A percentile compares a stretch with the other conserved stretches of the same genome.
phyloP scores from a whole-genome alignment of 139 green algal species.

The Marvania coccoides region DNA sequence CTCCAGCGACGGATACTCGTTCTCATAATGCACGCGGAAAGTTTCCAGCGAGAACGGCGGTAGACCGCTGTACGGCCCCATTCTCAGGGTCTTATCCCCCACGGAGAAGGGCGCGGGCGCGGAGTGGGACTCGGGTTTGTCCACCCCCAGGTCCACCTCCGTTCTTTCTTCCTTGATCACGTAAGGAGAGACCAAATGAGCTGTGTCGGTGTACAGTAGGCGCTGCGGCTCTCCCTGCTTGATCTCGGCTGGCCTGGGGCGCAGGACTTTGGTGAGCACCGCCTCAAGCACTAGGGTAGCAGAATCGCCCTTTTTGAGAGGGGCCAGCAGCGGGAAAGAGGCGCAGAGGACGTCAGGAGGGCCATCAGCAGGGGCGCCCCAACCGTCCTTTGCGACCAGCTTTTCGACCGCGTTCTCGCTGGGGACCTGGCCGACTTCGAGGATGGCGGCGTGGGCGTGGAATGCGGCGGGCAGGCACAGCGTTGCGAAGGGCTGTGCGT shows the following conservation, averaged over 20 bases:
- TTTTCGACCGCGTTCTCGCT: neutral
- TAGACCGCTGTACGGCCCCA: conserved; percentile 41
- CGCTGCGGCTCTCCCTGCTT: conserved; percentile 63
- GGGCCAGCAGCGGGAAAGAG: conserved; percentile 21
- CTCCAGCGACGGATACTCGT: conserved; percentile 61
- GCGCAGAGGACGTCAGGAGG: conserved; percentile 35
- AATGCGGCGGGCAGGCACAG: conserved; percentile 23
- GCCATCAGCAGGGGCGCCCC: neutral
- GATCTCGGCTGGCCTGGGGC: conserved; percentile 49
- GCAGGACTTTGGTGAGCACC: conserved; percentile 42
- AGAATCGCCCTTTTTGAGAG: neutral
- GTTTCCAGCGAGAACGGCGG: conserved; percentile 7
- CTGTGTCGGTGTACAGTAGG: conserved; percentile 50
- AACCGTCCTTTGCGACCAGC: neutral
- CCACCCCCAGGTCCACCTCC: conserved; percentile 32
- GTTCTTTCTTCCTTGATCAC: conserved; percentile 46
- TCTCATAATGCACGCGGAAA: conserved; percentile 68
- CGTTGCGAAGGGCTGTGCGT: conserved; percentile 5
- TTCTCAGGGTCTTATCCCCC: conserved; percentile 29
- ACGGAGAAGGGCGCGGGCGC: conserved; percentile 5
- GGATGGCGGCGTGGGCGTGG: conserved; percentile 8
- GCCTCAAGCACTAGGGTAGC: conserved; percentile 17
- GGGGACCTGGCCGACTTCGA: conserved; percentile 34
- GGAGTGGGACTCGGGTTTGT: conserved; percentile 37
- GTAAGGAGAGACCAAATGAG: conserved; percentile 61